These are phyloP conservation scores for Medicago ruthenica DNA, from an alignment of 306 rosid species.

Conservation along the genomic window DNA sequence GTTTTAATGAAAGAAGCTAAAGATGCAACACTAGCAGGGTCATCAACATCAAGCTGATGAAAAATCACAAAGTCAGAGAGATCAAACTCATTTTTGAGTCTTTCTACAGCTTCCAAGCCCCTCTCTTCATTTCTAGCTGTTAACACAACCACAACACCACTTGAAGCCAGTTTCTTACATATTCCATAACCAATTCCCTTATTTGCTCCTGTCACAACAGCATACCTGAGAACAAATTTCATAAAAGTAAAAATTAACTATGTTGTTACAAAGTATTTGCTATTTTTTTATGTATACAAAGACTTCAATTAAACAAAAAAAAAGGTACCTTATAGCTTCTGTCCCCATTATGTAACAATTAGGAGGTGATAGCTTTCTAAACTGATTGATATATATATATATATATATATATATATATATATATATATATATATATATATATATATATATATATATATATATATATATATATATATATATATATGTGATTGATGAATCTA, in stretches of 20 bases:
- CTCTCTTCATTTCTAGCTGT: conserved; percentile 52
- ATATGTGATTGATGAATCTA: conserved; percentile 7
- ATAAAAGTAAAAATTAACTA: conserved; percentile 6
- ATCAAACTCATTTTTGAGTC: conserved; percentile 34
- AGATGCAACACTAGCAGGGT: conserved; percentile 45
- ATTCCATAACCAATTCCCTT: conserved; percentile 53
- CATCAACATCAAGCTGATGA: conserved; percentile 55
- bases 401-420: too few relatives aligned
- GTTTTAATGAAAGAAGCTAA: conserved; percentile 43
- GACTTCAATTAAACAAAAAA: not conserved
- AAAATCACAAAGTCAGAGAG: conserved; percentile 36
- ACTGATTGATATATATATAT: too few relatives aligned
- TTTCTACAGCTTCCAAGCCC: conserved; percentile 45
- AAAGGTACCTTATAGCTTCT: conserved; percentile 37
- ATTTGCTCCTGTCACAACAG: conserved; percentile 55
- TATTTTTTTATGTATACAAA: not conserved
- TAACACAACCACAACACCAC: conserved; percentile 43
- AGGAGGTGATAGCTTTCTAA: not conserved
- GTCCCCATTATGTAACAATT: conserved; percentile 28
- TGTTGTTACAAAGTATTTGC: not conserved
- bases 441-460: too few relatives aligned
- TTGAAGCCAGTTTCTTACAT: conserved; percentile 46
- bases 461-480: too few relatives aligned
- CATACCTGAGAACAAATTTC: conserved; percentile 44
- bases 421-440: too few relatives aligned